These are phyloP conservation scores for Galium porrigens DNA, from an alignment of 305 asterid species.

Conservation along the genomic window DNA sequence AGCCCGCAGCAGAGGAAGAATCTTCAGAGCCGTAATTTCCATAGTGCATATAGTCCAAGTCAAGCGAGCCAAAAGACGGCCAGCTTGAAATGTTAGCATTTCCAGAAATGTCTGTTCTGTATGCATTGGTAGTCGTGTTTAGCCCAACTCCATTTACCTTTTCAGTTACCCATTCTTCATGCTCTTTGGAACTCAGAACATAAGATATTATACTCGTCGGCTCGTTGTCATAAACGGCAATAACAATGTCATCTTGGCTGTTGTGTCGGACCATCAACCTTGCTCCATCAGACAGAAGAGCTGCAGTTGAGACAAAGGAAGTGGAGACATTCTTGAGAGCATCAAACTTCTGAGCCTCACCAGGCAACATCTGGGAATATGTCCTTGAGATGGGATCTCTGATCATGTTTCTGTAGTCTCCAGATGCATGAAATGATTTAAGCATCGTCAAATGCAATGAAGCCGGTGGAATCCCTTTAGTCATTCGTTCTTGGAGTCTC, in stretches of 20 bases:
- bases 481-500: slow-evolving; percentile 54
- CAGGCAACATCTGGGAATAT: slow-evolving; percentile 35
- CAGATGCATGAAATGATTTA: slow-evolving; percentile 78
- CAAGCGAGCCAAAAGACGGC: slow-evolving; percentile 57
- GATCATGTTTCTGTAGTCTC: slow-evolving; percentile 64
- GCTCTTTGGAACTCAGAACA: slow-evolving; percentile 54
- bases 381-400: slow-evolving; percentile 62
- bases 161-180: slow-evolving; percentile 43
- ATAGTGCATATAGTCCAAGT: slow-evolving; percentile 39
- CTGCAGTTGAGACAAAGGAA: slow-evolving; percentile 35
- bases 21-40: slow-evolving; percentile 48
- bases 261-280: slow-evolving; percentile 48
- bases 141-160: slow-evolving; percentile 27
- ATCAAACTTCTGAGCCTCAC: slow-evolving; percentile 40
- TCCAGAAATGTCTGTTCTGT: slow-evolving; percentile 26
- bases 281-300: slow-evolving; percentile 68
- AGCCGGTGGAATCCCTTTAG: slow-evolving; percentile 54
- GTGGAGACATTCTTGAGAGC: slow-evolving; percentile 24
- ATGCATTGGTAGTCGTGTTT: slow-evolving; percentile 24
- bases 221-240: slow-evolving; percentile 67
- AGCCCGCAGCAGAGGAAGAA: slow-evolving; percentile 25
- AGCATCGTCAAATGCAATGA: slow-evolving; percentile 36
- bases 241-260: slow-evolving; percentile 31
- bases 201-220: slow-evolving; percentile 78
- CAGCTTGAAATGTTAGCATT: slow-evolving; percentile 47